Evolutionary conservation across 768 basidiomycete species (phyloP).

Genomic region (Leccinum olivaceopallidum): DNA sequence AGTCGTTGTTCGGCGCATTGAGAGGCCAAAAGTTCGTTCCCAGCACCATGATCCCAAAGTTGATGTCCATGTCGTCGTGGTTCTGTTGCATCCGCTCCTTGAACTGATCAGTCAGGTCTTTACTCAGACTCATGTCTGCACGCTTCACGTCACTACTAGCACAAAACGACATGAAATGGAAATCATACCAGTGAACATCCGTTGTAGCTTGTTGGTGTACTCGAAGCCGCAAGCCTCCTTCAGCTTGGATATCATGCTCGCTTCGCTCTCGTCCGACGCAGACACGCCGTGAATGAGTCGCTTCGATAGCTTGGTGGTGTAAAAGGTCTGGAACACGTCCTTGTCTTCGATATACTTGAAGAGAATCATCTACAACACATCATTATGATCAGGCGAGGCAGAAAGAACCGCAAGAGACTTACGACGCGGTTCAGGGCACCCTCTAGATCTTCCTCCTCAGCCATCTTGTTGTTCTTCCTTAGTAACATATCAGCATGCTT

Average conservation of each 20-base stretch:
- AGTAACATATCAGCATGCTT: conserved; percentile 89
- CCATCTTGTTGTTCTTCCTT: conserved; percentile 93
- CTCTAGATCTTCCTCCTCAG: conserved; percentile 82
- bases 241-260: conserved; percentile 96
- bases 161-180: not conserved
- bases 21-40: conserved; percentile 97
- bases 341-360: conserved; percentile 99
- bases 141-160: conserved; percentile 5
- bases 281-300: conserved; percentile 90
- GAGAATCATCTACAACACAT: conserved; percentile 74
- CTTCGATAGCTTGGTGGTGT: conserved; percentile 90
- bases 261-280: conserved; percentile 94
- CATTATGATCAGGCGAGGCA: conserved; percentile 2
- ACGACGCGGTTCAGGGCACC: conserved; percentile 89
- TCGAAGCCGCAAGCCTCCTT: conserved; percentile 97
- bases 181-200: conserved; percentile 88
- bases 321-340: conserved; percentile 98
- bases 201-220: conserved; percentile 92
- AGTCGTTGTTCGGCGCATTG: conserved; percentile 78
- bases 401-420: conserved; percentile 29
- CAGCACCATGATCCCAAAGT: conserved; percentile 90
- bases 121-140: conserved; percentile 90
- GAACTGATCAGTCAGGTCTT: conserved; percentile 94
- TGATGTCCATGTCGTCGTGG: conserved; percentile 85
- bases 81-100: conserved; percentile 89